Percentiles rank a stretch among this genome's conserved stretches.
These are phyloP conservation scores for Clavariopsis aquatica DNA, from an alignment of 495 filamentous ascomycete genomes.

Conservation along the genomic window DNA sequence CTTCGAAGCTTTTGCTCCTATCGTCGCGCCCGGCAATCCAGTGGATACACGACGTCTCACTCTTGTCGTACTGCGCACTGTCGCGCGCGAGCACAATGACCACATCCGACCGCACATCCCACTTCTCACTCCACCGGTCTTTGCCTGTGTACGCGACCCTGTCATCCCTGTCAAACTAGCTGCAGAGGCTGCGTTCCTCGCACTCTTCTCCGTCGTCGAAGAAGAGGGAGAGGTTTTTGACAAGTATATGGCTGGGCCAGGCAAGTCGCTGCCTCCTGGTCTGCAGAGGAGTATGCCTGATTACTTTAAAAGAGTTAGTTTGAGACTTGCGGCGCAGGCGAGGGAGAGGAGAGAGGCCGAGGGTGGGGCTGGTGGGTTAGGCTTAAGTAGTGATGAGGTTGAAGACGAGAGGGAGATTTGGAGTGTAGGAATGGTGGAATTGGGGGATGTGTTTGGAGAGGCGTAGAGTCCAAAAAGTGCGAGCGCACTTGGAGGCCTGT, in stretches of 20 bases:
- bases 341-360: slow-evolving; percentile 87
- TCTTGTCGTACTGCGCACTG: slow-evolving; percentile 85
- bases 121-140: slow-evolving; percentile 77
- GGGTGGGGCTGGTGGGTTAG: slow-evolving; percentile 82
- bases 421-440: slow-evolving; percentile 89
- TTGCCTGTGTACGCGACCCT: slow-evolving; percentile 84
- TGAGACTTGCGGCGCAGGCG: slow-evolving; percentile 78
- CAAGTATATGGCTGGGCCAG: slow-evolving; percentile 73
- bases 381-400: slow-evolving; percentile 79
- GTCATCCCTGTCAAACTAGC: slow-evolving; percentile 97
- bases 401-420: slow-evolving; percentile 95
- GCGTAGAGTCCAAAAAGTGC: neutral
- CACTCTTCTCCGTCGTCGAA: slow-evolving; percentile 90
- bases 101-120: slow-evolving; percentile 75
- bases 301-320: slow-evolving; percentile 91
- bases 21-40: slow-evolving; percentile 74
- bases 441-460: slow-evolving; percentile 55
- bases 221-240: slow-evolving; percentile 85
- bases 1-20: slow-evolving; percentile 70
- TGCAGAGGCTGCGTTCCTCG: slow-evolving; percentile 89
- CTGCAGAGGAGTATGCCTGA: slow-evolving; percentile 90
- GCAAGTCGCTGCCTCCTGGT: slow-evolving; percentile 61
- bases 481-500: too few species aligned
- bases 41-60: slow-evolving; percentile 82
- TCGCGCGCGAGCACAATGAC: slow-evolving; percentile 73